Evolutionary conservation across 75 land plant genomes (phyloP).

Genomic region (Sequoiadendron giganteum): DNA sequence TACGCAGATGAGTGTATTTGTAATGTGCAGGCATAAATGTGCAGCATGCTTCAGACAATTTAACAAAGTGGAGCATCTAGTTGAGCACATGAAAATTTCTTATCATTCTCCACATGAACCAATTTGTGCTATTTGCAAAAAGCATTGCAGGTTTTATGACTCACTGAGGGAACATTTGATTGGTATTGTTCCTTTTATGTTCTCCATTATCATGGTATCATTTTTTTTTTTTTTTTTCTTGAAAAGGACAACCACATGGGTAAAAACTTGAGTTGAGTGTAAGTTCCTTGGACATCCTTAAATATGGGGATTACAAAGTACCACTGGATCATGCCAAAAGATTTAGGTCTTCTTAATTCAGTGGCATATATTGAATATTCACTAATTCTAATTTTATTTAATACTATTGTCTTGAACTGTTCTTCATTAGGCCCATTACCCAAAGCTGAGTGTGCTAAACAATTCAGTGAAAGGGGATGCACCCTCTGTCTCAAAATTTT

Average conservation of each 20-base stretch:
- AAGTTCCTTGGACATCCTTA: no score
- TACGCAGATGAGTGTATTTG: not conserved
- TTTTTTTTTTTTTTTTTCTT: no score
- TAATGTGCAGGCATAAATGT: slow-evolving; percentile 46
- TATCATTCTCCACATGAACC: slow-evolving; percentile 84
- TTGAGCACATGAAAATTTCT: slow-evolving; percentile 65
- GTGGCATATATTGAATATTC: not conserved
- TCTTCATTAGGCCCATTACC: slow-evolving; percentile 48
- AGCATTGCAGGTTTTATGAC: slow-evolving; percentile 73
- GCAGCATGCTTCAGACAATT: slow-evolving; percentile 73
- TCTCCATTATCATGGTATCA: no score
- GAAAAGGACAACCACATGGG: no score
- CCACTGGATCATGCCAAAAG: no score
- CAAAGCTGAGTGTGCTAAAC: slow-evolving; percentile 53
- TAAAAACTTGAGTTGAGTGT: no score
- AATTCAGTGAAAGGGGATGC: slow-evolving; percentile 57
- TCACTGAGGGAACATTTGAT: slow-evolving; percentile 77
- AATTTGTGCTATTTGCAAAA: slow-evolving; percentile 61
- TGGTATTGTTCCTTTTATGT: slow-evolving; percentile 19
- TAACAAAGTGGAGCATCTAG: slow-evolving; percentile 54
- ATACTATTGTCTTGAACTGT: not conserved
- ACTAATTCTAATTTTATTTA: not conserved
- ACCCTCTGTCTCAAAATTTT: slow-evolving; percentile 54
- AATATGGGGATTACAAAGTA: not conserved
- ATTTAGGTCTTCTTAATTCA: not conserved